Conservation (phyloP, 192 early-diverging fungal genomes). For the Entomortierella chlamydospora region DNA sequence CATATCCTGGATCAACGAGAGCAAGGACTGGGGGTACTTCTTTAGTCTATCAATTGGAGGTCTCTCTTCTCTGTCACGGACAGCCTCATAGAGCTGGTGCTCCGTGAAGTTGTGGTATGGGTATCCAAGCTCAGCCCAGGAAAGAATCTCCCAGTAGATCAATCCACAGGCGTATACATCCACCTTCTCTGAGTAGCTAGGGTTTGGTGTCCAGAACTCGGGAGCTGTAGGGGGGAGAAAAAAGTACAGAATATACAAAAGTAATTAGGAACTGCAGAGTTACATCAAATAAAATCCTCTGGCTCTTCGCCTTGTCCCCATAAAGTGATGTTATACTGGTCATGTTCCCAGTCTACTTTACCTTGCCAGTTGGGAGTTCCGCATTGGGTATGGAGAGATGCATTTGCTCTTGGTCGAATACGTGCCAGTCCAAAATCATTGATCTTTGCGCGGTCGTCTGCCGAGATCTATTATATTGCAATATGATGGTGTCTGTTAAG, state of each 20-base stretch:
- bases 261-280: no score
- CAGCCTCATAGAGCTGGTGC: conserved; percentile 68
- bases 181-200: conserved; percentile 83
- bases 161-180: conserved; percentile 78
- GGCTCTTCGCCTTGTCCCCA: no score
- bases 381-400: conserved; percentile 79
- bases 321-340: no score
- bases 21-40: conserved; percentile 68
- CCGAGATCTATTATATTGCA: conserved; percentile 63
- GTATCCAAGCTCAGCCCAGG: conserved; percentile 78
- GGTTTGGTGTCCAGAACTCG: conserved; percentile 78
- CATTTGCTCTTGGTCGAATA: conserved; percentile 77
- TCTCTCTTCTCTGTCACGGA: conserved; percentile 71
- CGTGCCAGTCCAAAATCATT: conserved; percentile 86
- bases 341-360: neutral
- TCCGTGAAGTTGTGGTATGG: conserved; percentile 79
- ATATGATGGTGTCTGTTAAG: no score
- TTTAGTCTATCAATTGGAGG: conserved; percentile 68
- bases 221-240: conserved; percentile 58
- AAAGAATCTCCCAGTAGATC: conserved; percentile 86
- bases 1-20: conserved; percentile 78
- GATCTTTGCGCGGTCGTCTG: conserved; percentile 78
- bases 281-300: no score
- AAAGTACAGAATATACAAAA: no score
- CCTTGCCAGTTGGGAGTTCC: conserved; percentile 86